Conservation (phyloP, 164 flowering plant genomes). For the Aristolochia fimbriata region DNA sequence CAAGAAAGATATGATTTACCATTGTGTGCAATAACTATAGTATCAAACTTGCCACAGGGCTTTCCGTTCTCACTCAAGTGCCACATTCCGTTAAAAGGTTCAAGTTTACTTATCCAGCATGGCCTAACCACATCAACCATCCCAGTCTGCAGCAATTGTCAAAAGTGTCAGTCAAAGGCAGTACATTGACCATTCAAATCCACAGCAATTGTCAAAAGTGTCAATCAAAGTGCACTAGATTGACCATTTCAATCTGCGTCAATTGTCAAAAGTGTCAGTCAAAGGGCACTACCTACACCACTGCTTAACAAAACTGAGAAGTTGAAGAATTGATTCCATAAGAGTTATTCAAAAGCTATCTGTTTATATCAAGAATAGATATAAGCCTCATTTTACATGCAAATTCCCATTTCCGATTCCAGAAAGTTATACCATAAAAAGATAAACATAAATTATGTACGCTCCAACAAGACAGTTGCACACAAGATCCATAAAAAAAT, state of each 20-base stretch:
- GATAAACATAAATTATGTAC: too few species aligned
- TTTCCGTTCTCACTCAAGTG: constrained; percentile 82
- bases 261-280: background rate
- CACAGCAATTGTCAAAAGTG: constrained; percentile 20
- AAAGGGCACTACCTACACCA: too few species aligned
- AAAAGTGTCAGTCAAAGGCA: too few species aligned
- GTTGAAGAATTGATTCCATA: too few species aligned
- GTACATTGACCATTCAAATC: constrained; percentile 51
- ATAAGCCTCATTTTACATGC: too few species aligned
- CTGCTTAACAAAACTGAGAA: too few species aligned
- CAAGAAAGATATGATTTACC: constrained; percentile 23
- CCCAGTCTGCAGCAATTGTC: constrained; percentile 35
- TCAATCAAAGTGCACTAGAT: constrained; percentile 27
- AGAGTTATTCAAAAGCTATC: too few species aligned
- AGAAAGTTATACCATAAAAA: too few species aligned
- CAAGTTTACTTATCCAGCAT: constrained; percentile 88
- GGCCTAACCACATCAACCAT: constrained; percentile 73
- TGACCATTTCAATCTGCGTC: constrained; percentile 48
- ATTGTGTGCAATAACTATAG: constrained; percentile 88
- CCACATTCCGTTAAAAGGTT: constrained; percentile 93
- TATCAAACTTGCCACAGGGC: constrained; percentile 76
- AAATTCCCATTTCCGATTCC: too few species aligned
- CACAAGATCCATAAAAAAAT: too few species aligned
- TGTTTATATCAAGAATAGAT: too few species aligned
- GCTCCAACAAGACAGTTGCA: too few species aligned